Evolutionary conservation across 257 asterid genomes (phyloP).

Genomic region (Paraleonurus japonicus): DNA sequence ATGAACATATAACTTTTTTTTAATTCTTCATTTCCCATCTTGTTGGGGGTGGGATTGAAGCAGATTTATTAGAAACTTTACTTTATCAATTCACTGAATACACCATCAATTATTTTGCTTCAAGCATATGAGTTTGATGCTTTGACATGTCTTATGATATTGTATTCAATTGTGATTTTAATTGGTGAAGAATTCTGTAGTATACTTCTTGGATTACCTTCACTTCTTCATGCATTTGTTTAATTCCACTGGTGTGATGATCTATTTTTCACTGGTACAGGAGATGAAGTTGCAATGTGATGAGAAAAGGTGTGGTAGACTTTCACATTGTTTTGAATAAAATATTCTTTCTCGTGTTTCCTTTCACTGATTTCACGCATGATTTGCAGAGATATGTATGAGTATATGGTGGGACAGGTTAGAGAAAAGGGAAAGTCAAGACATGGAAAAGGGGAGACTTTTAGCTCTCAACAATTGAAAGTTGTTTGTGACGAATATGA

Average conservation of each 20-base stretch:
- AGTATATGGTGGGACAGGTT: constrained; percentile 68
- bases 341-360: background rate
- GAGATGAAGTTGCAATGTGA: constrained; percentile 95
- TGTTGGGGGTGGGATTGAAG: background rate
- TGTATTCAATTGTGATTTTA: background rate
- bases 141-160: constrained; percentile 8
- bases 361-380: constrained; percentile 27
- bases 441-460: constrained; percentile 78
- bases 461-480: constrained; percentile 70
- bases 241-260: constrained; percentile 10
- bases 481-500: constrained; percentile 84
- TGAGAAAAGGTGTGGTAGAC: constrained; percentile 68
- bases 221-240: constrained; percentile 11
- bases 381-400: constrained; percentile 67
- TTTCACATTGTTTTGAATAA: background rate
- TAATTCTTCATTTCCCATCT: background rate
- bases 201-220: background rate
- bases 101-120: background rate
- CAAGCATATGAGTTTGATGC: constrained; percentile 9
- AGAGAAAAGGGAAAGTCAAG: constrained; percentile 69
- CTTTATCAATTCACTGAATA: background rate
- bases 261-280: constrained; percentile 50
- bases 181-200: constrained; percentile 2
- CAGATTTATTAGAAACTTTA: background rate
- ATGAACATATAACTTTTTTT: background rate